phyloP scores from a whole-genome alignment of 441 rosid genomes.

The Pelargonium citronellum region DNA sequence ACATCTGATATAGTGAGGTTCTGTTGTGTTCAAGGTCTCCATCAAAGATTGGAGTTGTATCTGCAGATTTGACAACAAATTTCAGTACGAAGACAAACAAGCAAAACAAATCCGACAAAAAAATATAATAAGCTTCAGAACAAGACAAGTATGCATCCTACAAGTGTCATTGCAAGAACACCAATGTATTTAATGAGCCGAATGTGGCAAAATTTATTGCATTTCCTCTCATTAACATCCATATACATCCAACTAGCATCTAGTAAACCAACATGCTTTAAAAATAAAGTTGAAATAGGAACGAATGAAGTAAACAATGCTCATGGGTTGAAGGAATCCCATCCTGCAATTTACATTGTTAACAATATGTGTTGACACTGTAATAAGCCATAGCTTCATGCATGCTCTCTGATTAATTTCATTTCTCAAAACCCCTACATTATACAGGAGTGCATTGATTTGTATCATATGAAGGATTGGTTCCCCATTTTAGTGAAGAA shows the following conservation, averaged over 20 bases:
- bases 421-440: too few relatives aligned
- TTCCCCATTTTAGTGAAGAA: too few relatives aligned
- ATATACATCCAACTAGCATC: background rate
- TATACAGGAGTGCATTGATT: too few relatives aligned
- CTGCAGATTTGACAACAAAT: slow-evolving; percentile 40
- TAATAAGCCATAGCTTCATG: too few relatives aligned
- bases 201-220: background rate
- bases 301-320: background rate
- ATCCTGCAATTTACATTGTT: too few relatives aligned
- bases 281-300: background rate
- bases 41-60: slow-evolving; percentile 23
- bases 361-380: too few relatives aligned
- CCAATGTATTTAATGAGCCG: background rate
- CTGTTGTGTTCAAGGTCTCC: slow-evolving; percentile 19
- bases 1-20: slow-evolving; percentile 93
- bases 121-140: background rate
- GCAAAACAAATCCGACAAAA: background rate
- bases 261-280: background rate
- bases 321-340: background rate
- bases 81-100: slow-evolving; percentile 6
- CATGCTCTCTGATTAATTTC: too few relatives aligned
- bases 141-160: background rate
- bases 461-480: too few relatives aligned
- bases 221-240: background rate
- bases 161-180: background rate